Conservation (phyloP, 2,329 filamentous ascomycete genomes). For the Epichloe aotearoae region DNA sequence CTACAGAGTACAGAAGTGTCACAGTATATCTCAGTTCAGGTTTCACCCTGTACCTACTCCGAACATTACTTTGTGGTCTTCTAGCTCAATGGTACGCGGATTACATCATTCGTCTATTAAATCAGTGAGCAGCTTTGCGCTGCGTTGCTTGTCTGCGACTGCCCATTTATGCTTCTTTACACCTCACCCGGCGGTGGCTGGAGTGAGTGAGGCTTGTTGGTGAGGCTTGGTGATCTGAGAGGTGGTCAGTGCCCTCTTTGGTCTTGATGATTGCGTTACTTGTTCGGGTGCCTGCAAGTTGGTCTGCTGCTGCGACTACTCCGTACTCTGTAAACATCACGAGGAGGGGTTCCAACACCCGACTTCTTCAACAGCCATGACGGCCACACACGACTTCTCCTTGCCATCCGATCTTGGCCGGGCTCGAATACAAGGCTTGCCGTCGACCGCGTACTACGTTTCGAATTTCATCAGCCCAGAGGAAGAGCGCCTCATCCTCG, state of each 20-base stretch:
- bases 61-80: not conserved
- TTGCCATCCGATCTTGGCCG: conserved; percentile 38
- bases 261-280: not conserved
- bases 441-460: conserved; percentile 66
- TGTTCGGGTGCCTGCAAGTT: too few relatives aligned
- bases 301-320: not conserved
- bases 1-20: not conserved
- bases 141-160: too few relatives aligned
- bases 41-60: not conserved
- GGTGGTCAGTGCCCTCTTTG: not conserved
- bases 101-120: too few relatives aligned
- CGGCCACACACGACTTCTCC: conserved; percentile 6
- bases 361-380: conserved; percentile 1
- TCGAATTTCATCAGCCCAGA: conserved; percentile 66
- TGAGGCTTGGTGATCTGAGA: not conserved
- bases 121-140: too few relatives aligned
- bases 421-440: conserved; percentile 40
- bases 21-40: not conserved
- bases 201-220: not conserved
- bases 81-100: not conserved
- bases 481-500: conserved; percentile 59
- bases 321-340: not conserved
- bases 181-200: not conserved
- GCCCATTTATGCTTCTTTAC: not conserved
- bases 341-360: not conserved